phyloP scores from a whole-genome alignment of 805 yeast species.

The Ogataea siamensis region DNA sequence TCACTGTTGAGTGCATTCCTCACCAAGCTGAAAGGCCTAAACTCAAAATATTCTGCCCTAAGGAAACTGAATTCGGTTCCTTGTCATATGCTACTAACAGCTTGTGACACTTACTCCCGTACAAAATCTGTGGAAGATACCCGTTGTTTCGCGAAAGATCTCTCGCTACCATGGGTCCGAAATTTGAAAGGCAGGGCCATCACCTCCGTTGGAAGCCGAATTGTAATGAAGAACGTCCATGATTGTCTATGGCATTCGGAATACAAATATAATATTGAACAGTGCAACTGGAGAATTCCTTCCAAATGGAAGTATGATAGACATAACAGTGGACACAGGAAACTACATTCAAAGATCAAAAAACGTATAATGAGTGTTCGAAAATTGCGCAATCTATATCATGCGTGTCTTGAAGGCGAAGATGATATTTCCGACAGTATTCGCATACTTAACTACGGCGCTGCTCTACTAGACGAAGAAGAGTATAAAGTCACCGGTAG shows the following conservation, averaged over 20 bases:
- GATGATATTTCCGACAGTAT: not conserved
- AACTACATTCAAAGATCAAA: constrained; percentile 13
- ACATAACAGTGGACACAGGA: constrained; percentile 11
- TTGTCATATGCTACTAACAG: constrained; percentile 14
- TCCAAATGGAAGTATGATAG: constrained; percentile 16
- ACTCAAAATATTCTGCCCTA: constrained; percentile 5
- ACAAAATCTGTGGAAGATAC: constrained; percentile 6
- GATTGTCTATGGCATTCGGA: constrained; percentile 19
- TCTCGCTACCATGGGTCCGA: constrained; percentile 13
- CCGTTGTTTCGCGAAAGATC: constrained; percentile 13
- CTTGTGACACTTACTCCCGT: constrained; percentile 10
- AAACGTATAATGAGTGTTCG: constrained; percentile 7
- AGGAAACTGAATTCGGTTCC: constrained; percentile 14
- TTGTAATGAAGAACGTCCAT: constrained; percentile 14
- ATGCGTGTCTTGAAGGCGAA: not conserved
- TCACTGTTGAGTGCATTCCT: constrained; percentile 6
- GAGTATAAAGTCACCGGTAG: constrained; percentile 5
- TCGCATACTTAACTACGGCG: not conserved
- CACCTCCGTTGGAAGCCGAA: constrained; percentile 8
- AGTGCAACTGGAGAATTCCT: constrained; percentile 11
- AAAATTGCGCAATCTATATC: constrained; percentile 6
- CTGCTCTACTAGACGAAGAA: constrained; percentile 1
- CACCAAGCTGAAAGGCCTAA: not conserved
- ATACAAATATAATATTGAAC: constrained; percentile 10
- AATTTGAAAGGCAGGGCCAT: constrained; percentile 10